A percentile compares a stretch with the other conserved stretches of the same genome.
Evolutionary conservation across 2,329 filamentous ascomycete species (phyloP).

Genomic region (Fusarium musae): DNA sequence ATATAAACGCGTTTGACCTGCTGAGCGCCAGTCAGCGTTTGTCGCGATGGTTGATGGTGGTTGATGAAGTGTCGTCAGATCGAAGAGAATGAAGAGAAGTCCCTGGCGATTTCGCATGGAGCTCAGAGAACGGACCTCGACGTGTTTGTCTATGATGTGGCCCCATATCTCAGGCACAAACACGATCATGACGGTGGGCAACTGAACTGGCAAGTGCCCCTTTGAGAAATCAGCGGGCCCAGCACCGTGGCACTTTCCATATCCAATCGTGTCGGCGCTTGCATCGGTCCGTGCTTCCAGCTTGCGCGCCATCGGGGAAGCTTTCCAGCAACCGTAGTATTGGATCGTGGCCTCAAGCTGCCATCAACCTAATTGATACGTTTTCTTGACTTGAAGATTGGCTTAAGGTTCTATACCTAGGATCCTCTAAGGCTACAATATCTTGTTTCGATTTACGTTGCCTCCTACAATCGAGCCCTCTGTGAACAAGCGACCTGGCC

Average conservation of each 20-base stretch:
- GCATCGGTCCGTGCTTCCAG: conserved; percentile 45
- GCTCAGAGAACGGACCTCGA: conserved; percentile 35
- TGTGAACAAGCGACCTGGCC: conserved; percentile 4
- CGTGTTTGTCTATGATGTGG: conserved; percentile 32
- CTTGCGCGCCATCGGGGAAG: conserved; percentile 38
- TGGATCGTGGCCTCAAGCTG: conserved; percentile 45
- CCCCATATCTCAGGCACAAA: conserved; percentile 51
- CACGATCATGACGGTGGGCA: conserved; percentile 14
- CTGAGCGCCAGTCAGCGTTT: conserved; percentile 37
- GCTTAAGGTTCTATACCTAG: not conserved
- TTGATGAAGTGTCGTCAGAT: conserved; percentile 48
- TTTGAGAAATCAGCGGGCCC: conserved; percentile 23
- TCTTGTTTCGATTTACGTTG: not conserved
- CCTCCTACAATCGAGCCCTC: not conserved
- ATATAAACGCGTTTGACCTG: conserved; percentile 39
- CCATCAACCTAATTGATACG: conserved; percentile 26
- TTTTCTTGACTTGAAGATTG: conserved; percentile 12
- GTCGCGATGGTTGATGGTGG: conserved; percentile 45
- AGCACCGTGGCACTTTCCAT: conserved; percentile 17
- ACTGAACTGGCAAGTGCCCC: conserved; percentile 16
- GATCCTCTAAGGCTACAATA: not conserved
- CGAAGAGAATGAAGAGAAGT: conserved; percentile 47
- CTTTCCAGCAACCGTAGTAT: conserved; percentile 35
- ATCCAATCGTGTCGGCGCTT: conserved; percentile 42
- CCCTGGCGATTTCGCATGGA: conserved; percentile 37